Conservation (phyloP, 208 protist species). For the Wallacemonas rigidus region DNA sequence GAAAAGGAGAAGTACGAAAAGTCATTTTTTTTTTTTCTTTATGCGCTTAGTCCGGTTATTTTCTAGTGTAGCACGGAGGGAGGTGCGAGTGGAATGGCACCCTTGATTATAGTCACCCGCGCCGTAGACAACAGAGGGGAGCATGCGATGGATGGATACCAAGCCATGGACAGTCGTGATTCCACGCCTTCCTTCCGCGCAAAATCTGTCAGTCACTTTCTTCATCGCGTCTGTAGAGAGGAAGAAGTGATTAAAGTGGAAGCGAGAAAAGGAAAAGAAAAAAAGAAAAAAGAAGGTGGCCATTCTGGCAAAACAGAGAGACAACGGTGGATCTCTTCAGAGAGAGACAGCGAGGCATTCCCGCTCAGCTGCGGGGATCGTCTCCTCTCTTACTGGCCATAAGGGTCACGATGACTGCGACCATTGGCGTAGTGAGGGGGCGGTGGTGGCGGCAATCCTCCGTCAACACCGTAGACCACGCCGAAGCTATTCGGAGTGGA, state of each 20-base stretch:
- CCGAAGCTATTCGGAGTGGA: slow-evolving; percentile 14
- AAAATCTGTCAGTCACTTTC: not conserved
- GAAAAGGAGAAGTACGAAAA: slow-evolving; percentile 7
- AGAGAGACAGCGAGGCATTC: not conserved
- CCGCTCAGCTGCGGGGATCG: too few relatives aligned
- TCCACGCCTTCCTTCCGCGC: not conserved
- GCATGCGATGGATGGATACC: too few relatives aligned
- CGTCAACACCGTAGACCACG: slow-evolving; percentile 5
- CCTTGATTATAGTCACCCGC: not conserved
- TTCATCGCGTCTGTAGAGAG: too few relatives aligned
- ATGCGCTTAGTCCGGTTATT: not conserved
- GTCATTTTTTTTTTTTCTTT: slow-evolving; percentile 11
- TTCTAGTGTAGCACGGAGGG: not conserved
- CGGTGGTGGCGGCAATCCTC: slow-evolving; percentile 17
- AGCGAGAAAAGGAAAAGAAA: not conserved
- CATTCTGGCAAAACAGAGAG: too few relatives aligned
- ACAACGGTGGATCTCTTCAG: not conserved
- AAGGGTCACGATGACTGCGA: not conserved
- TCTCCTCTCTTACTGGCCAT: not conserved
- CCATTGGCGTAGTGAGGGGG: slow-evolving; percentile 3
- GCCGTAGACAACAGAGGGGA: too few relatives aligned
- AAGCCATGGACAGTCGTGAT: too few relatives aligned
- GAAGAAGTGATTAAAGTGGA: not conserved
- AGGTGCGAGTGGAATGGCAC: not conserved
- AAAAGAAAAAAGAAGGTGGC: not conserved